Conservation (phyloP, 805 yeast species). For the Yarrowia osloensis region DNA sequence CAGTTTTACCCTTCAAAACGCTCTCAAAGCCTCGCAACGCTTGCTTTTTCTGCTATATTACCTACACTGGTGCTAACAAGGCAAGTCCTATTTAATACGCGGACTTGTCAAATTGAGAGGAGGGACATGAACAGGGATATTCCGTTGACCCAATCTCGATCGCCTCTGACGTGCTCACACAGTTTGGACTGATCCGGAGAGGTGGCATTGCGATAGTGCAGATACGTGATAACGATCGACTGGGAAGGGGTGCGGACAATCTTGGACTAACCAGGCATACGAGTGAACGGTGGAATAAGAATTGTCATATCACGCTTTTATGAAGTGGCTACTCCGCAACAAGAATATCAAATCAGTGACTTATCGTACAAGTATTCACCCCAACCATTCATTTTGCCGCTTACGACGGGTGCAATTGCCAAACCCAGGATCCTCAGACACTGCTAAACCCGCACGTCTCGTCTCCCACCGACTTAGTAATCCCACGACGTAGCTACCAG, state of each 20-base stretch:
- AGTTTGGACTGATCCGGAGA: not conserved
- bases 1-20: not conserved
- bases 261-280: too few relatives aligned
- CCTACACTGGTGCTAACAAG: not conserved
- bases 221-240: not conserved
- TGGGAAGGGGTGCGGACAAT: too few relatives aligned
- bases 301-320: too few relatives aligned
- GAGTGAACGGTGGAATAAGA: too few relatives aligned
- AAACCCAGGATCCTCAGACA: too few relatives aligned
- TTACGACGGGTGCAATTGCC: too few relatives aligned
- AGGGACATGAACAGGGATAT: not conserved
- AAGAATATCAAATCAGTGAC: too few relatives aligned
- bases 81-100: not conserved
- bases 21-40: not conserved
- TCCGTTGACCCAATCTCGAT: not conserved
- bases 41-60: not conserved
- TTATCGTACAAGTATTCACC: too few relatives aligned
- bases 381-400: too few relatives aligned
- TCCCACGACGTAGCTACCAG: not conserved
- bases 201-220: too few relatives aligned
- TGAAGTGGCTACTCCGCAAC: too few relatives aligned
- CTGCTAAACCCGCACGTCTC: too few relatives aligned
- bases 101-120: not conserved
- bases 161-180: not conserved
- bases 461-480: not conserved